Conservation (phyloP, 768 basidiomycete genomes). For the Kwoniella dendrophila region DNA sequence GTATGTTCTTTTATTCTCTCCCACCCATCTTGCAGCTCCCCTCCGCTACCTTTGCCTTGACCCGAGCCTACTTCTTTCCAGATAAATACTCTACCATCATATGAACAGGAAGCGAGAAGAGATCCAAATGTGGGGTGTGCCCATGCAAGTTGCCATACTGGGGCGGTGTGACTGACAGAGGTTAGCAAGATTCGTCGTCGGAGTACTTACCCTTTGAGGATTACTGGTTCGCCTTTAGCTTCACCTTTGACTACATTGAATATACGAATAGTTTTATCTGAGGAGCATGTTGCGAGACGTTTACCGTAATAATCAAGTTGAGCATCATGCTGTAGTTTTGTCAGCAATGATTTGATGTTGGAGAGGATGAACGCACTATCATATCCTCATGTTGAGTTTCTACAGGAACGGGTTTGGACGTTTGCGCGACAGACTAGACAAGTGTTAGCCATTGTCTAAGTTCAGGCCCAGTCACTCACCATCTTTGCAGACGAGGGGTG, state of each 20-base stretch:
- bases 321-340: conserved; percentile 76
- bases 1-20: conserved; percentile 93
- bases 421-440: conserved; percentile 25
- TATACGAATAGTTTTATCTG: conserved; percentile 90
- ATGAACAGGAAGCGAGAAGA: conserved; percentile 96
- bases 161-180: conserved; percentile 80
- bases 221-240: conserved; percentile 53
- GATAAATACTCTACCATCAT: conserved; percentile 96
- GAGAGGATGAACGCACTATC: conserved; percentile 69
- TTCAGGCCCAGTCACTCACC: not conserved
- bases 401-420: conserved; percentile 59
- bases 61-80: conserved; percentile 75
- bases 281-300: conserved; percentile 93
- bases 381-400: conserved; percentile 98
- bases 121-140: conserved; percentile 96
- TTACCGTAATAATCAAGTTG: conserved; percentile 98
- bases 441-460: not conserved
- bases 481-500: conserved; percentile 8
- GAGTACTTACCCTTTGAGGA: conserved; percentile 55
- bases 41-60: conserved; percentile 38
- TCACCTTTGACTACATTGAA: conserved; percentile 94
- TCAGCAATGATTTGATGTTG: not conserved
- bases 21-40: conserved; percentile 67
- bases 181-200: not conserved
- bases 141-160: conserved; percentile 98